Base-by-base conservation (phyloP, 257 asterid species). In the Solanum commersonii region DNA sequence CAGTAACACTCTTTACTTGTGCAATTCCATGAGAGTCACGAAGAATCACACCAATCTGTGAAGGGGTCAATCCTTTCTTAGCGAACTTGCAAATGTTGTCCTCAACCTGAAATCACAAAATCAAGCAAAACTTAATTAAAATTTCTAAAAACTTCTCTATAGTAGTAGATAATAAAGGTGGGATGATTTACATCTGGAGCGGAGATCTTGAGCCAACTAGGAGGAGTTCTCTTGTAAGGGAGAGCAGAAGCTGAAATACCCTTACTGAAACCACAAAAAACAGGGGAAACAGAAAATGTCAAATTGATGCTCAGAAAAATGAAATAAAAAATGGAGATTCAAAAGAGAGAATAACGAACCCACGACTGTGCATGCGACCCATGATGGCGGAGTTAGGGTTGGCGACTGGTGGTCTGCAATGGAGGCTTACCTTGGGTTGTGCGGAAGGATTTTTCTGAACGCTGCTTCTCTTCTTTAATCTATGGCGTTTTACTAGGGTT, bases 291-390 rank as follows among this genome's bases (percentile, higher is more conserved):
- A 52, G 10, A 44, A 38, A 11, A 59, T 72, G 59, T 11, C 9
- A 25, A 11, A 42, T 3, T 31, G 60, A 49, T 15, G 60, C 37
- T 5, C 74, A 2, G 31, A 74, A 67, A 52, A 12, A 13, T 33
- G 59, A 8, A 5, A 20, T 23, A 18, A 10, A 33, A 20, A 56
- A 20, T 22, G 13, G 37, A 27, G 70, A 87, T 1, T 16, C 49
- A 33, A 15, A 70, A 22, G n/a, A 70, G 74, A 70, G 74, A 18
- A 40, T 4, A 33, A 88, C 87, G 9, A 29, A 95, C 98, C 98
- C 98, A 78, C 94, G 91, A 88, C 98, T 95, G 93, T 95, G 98
- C 98, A 95, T 94, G 85, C 98, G 98, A 90, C 98, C 98, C 98
- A 95, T 95, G 94, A 91, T 86, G 92, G 88, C 92, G 89, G 90